Conservation (phyloP, 306 rosid species). For the Citrullus amarus region DNA sequence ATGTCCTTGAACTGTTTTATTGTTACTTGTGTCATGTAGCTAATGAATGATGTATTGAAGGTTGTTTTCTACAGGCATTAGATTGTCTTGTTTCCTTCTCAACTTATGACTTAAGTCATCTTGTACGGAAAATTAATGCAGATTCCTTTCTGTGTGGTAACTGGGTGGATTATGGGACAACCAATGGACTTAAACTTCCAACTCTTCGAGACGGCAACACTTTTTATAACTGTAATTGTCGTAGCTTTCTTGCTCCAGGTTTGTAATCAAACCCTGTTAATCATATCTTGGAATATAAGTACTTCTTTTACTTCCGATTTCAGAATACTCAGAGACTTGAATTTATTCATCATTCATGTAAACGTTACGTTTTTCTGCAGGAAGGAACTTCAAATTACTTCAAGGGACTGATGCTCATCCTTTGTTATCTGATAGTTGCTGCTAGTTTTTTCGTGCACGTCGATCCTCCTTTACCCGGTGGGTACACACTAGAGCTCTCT, state of each 20-base stretch:
- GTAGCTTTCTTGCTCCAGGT: slow-evolving; percentile 84
- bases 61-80: background rate
- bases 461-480: slow-evolving; percentile 30
- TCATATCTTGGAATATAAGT: background rate
- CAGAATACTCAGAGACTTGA: background rate
- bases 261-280: slow-evolving; percentile 10
- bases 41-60: background rate
- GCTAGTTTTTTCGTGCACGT: slow-evolving; percentile 76
- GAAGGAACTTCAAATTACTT: slow-evolving; percentile 76
- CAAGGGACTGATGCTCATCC: slow-evolving; percentile 69
- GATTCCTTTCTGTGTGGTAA: slow-evolving; percentile 70
- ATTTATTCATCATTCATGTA: background rate
- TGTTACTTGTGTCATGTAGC: background rate
- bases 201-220: slow-evolving; percentile 70
- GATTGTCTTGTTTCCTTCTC: background rate
- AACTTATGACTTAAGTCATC: background rate
- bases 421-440: slow-evolving; percentile 72
- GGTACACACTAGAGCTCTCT: background rate
- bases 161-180: slow-evolving; percentile 61
- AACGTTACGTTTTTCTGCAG: slow-evolving; percentile 26
- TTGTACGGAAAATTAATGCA: slow-evolving; percentile 23
- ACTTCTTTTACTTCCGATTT: background rate
- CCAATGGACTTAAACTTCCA: slow-evolving; percentile 76
- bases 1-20: background rate
- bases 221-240: slow-evolving; percentile 54